Conservation (phyloP, 345 rosid genomes). For the Syzygium oleosum region DNA sequence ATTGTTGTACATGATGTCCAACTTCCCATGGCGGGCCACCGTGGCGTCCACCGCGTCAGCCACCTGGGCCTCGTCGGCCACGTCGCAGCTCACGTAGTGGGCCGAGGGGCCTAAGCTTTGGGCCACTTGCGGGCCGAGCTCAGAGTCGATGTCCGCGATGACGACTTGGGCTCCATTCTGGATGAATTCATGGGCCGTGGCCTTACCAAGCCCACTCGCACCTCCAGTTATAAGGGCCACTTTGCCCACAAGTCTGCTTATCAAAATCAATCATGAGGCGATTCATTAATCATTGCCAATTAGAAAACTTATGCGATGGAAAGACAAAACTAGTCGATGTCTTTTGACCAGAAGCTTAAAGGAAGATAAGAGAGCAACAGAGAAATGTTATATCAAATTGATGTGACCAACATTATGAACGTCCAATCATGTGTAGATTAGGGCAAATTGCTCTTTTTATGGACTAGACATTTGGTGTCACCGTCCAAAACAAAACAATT, state of each 20-base stretch:
- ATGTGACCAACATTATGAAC: background rate
- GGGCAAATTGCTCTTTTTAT: background rate
- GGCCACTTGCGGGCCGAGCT: constrained; percentile 26
- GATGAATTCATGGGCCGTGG: constrained; percentile 51
- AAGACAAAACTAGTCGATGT: background rate
- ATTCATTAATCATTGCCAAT: background rate
- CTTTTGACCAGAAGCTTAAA: background rate
- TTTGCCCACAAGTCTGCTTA: constrained; percentile 48
- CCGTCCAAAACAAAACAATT: background rate
- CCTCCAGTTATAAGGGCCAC: constrained; percentile 76
- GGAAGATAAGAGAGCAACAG: background rate
- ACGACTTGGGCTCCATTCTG: constrained; percentile 55
- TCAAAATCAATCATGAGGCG: background rate
- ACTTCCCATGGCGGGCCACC: constrained; percentile 40
- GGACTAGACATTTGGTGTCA: no score
- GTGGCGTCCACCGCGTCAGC: constrained; percentile 37
- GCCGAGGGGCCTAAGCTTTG: constrained; percentile 41
- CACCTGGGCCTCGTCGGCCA: constrained; percentile 47
- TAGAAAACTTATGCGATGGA: background rate
- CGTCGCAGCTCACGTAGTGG: constrained; percentile 52
- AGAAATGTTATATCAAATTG: background rate
- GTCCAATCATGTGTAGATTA: background rate
- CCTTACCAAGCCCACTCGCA: constrained; percentile 75
- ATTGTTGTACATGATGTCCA: constrained; percentile 71
- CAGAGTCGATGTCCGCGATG: constrained; percentile 30